A percentile compares a stretch with the other conserved stretches of the same genome.
phyloP scores from a whole-genome alignment of 2,329 filamentous ascomycete genomes.

The Aspergillus japonicus region DNA sequence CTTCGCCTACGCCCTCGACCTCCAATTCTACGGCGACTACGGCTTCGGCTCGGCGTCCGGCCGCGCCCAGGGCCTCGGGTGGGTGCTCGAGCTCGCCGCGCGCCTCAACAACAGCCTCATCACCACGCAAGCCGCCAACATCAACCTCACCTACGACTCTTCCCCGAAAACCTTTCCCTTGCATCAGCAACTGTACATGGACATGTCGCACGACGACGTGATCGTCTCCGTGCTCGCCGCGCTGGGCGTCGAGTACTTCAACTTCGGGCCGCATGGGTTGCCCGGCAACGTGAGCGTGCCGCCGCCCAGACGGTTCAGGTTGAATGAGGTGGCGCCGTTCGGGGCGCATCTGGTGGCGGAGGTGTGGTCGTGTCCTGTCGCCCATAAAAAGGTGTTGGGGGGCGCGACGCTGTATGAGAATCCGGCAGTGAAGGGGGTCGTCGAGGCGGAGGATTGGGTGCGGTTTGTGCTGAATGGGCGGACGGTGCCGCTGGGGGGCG shows the following conservation, averaged over 20 bases:
- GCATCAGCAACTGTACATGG: slow-evolving; percentile 51
- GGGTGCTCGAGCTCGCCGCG: slow-evolving; percentile 53
- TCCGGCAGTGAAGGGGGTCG: slow-evolving; percentile 18
- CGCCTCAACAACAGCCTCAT: slow-evolving; percentile 51
- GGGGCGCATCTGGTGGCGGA: slow-evolving; percentile 57
- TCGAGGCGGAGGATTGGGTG: slow-evolving; percentile 25
- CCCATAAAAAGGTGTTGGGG: slow-evolving; percentile 38
- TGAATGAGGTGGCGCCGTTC: slow-evolving; percentile 56
- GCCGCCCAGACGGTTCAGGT: slow-evolving; percentile 49
- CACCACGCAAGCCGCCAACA: slow-evolving; percentile 49
- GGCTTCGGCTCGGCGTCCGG: slow-evolving; percentile 51
- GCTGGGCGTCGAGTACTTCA: slow-evolving; percentile 56
- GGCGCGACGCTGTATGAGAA: slow-evolving; percentile 26
- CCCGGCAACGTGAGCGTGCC: slow-evolving; percentile 34
- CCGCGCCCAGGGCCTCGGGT: slow-evolving; percentile 55
- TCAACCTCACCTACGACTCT: slow-evolving; percentile 52
- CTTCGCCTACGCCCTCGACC: slow-evolving; percentile 55
- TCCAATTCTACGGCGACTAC: slow-evolving; percentile 51
- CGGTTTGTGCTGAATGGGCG: slow-evolving; percentile 33
- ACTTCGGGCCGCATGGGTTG: slow-evolving; percentile 27
- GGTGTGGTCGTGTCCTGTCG: slow-evolving; percentile 51
- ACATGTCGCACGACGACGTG: slow-evolving; percentile 56
- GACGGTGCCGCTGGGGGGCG: slow-evolving; percentile 28
- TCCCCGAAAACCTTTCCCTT: slow-evolving; percentile 50
- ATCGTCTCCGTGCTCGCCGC: slow-evolving; percentile 52